These are phyloP conservation scores for Haplosporangium sp. DNA, from an alignment of 371 early-diverging fungal species.

Conservation along the genomic window DNA sequence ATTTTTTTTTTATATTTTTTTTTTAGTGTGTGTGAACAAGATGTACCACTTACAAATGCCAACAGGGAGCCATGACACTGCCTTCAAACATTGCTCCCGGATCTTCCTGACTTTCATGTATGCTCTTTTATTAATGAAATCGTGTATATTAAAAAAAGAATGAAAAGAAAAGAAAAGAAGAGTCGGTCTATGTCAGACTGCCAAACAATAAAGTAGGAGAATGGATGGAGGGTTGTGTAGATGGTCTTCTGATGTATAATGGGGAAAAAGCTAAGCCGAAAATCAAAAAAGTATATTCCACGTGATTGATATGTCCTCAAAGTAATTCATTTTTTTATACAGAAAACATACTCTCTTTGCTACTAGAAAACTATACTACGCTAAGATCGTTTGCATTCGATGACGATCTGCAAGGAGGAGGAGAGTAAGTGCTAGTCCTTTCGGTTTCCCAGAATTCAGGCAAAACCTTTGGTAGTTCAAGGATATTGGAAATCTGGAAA, in stretches of 20 bases:
- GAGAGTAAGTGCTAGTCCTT: not conserved
- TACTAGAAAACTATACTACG: too few species aligned
- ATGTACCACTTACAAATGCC: slow-evolving; percentile 28
- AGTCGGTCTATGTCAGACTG: not conserved
- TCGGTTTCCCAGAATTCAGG: slow-evolving; percentile 66
- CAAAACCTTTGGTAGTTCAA: slow-evolving; percentile 70
- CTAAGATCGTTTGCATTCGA: too few species aligned
- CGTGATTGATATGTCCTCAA: not conserved
- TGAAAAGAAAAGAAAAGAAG: not conserved
- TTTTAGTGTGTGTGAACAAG: not conserved
- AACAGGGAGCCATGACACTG: slow-evolving; percentile 39
- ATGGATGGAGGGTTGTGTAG: too few species aligned
- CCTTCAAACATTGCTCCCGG: slow-evolving; percentile 29
- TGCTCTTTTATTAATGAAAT: not conserved
- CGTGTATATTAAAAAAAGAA: not conserved
- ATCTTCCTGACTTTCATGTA: slow-evolving; percentile 34
- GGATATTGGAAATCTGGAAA: slow-evolving; percentile 69
- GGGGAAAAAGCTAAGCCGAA: too few species aligned
- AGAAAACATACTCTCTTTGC: too few species aligned
- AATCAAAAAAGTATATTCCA: not conserved
- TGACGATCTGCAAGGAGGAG: not conserved
- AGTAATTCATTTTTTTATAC: not conserved
- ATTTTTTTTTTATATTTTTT: not conserved
- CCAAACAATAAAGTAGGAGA: not conserved
- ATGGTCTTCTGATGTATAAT: too few species aligned